Evolutionary conservation across 2,329 filamentous ascomycete species (phyloP), one percentile per base, ranked within the genome.

Genomic region (Botrytis fabae): DNA sequence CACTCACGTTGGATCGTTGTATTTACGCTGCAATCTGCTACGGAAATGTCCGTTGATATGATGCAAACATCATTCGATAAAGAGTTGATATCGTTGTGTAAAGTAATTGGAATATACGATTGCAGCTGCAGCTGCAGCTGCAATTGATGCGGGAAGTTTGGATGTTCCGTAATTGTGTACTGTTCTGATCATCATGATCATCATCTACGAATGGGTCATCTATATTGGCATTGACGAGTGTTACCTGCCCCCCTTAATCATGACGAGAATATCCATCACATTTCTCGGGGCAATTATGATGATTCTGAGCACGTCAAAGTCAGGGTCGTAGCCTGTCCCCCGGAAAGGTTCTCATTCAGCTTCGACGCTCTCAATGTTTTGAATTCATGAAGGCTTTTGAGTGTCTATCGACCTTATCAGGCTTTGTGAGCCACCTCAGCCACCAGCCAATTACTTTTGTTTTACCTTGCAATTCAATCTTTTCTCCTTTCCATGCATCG

Each of bases 1-100:
- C 63, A 65, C 22, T 65, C 57, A 61, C 35, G 12, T 18, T 65
- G 42, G 28, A 1, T 25, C 22, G 16, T 62, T 62, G 38, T 20
- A 65, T 51, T n/a, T 51, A 22, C 9, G 22, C 20, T n/a, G 62
- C 18, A 65, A 25, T 35, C 25, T 16, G 22, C 14, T 65, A 25
- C 20, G 32, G 63, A 51, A 51, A 44, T 38, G n/a, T 48, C 44
- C 42, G 28, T 35, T n/a, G 20, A 9, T 35, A 48, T 65, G 42
- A 65, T 65, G 62, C 62, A 48, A 14, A 46, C 20, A 65, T 65
- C 44, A n/a, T 65, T 65, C 63, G 20, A 51, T 38, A 22, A 38
- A 65, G 32, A 48, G 46, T 51, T 38, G 20, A 20, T 42, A 20
- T 16, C 28, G 14, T 9, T 4, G 25, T 62, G 22, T 28, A 40